Evolutionary conservation across 768 basidiomycete species (phyloP).

Genomic region (Boletus barrowsii): DNA sequence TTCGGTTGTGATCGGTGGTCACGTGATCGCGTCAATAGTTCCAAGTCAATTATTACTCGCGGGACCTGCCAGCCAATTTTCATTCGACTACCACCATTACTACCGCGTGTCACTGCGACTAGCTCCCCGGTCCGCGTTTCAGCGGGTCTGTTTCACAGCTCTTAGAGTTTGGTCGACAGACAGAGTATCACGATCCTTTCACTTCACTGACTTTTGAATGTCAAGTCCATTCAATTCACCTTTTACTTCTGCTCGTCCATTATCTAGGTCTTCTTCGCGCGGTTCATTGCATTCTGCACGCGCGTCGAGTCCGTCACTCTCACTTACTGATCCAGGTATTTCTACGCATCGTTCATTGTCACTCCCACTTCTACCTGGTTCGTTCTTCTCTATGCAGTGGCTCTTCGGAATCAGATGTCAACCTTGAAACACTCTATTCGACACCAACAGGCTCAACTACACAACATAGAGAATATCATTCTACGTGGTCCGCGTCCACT

Average conservation of each 20-base stretch:
- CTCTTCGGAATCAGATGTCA: conserved; percentile 75
- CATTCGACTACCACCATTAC: conserved; percentile 6
- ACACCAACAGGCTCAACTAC: conserved; percentile 79
- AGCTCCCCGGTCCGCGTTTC: conserved; percentile 3
- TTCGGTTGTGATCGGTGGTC: neutral
- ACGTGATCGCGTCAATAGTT: conserved; percentile 28
- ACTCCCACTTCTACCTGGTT: conserved; percentile 22
- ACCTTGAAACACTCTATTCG: conserved; percentile 78
- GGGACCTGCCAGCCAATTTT: neutral
- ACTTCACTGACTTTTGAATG: conserved; percentile 27
- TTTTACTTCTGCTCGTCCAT: conserved; percentile 33
- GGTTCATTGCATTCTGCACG: conserved; percentile 45
- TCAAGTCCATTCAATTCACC: conserved; percentile 34
- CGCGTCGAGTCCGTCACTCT: conserved; percentile 52
- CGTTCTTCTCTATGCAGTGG: conserved; percentile 47
- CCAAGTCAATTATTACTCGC: neutral
- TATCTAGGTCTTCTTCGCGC: conserved; percentile 50
- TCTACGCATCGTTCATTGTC: conserved; percentile 22
- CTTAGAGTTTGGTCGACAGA: conserved; percentile 16
- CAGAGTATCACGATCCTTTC: conserved; percentile 27
- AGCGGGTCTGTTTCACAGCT: conserved; percentile 1
- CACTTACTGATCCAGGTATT: conserved; percentile 67
- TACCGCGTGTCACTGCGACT: conserved; percentile 5
- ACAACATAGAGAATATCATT: conserved; percentile 64
- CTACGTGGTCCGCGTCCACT: conserved; percentile 66